phyloP scores from a whole-genome alignment of 768 basidiomycete species.

The Hypholoma sublateritium region DNA sequence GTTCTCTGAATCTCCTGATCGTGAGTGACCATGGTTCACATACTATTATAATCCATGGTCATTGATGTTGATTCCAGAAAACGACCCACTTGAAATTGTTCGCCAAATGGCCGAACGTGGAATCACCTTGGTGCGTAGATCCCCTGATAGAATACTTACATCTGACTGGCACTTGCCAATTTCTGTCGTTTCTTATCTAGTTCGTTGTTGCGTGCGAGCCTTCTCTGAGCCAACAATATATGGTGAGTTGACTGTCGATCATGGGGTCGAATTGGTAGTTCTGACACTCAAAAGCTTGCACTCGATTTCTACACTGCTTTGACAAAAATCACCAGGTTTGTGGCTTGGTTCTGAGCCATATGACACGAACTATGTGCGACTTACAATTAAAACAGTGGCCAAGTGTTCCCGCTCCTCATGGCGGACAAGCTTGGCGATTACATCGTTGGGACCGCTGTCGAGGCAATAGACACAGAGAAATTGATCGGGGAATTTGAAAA shows the following conservation, averaged over 20 bases:
- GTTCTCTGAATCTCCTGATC: constrained; percentile 27
- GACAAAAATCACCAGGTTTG: constrained; percentile 23
- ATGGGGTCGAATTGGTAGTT: background rate
- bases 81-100: constrained; percentile 29
- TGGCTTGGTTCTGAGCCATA: background rate
- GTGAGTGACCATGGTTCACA: constrained; percentile 14
- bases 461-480: constrained; percentile 29
- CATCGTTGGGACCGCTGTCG: constrained; percentile 28
- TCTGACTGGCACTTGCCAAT: background rate
- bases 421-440: constrained; percentile 28
- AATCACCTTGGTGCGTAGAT: constrained; percentile 45
- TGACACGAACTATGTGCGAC: background rate
- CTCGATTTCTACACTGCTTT: constrained; percentile 30
- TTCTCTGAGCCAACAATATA: constrained; percentile 20
- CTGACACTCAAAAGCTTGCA: constrained; percentile 15
- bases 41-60: background rate
- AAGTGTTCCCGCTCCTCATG: constrained; percentile 28
- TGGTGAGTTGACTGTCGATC: background rate
- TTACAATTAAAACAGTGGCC: constrained; percentile 14
- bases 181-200: constrained; percentile 22
- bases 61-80: constrained; percentile 16
- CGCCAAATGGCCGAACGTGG: constrained; percentile 49
- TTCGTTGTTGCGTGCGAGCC: constrained; percentile 62
- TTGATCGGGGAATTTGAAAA: constrained; percentile 25
- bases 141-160: constrained; percentile 1